These are phyloP conservation scores for Neoarthrinium moseri DNA, from an alignment of 2,329 filamentous ascomycete species.

Conservation along the genomic window DNA sequence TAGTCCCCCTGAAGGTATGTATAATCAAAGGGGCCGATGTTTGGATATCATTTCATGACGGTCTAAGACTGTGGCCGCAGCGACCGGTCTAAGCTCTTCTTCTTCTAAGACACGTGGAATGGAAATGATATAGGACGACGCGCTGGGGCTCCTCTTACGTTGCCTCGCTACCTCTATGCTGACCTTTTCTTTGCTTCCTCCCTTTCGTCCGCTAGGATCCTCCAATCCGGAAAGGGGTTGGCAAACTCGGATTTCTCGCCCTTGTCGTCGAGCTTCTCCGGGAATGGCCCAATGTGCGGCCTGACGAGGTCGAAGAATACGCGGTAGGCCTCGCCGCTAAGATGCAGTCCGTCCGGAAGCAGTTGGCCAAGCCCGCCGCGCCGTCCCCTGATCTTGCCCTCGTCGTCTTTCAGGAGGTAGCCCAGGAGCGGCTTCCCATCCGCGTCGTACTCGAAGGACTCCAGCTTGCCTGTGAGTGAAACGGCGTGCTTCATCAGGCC, in stretches of 20 bases:
- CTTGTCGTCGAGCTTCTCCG: constrained; percentile 28
- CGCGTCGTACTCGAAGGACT: constrained; percentile 41
- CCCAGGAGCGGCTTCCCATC: constrained; percentile 45
- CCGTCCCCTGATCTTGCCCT: constrained; percentile 32
- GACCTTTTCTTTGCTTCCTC: too few relatives aligned
- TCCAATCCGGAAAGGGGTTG: constrained; percentile 48
- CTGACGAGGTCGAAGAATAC: constrained; percentile 49
- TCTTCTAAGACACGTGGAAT: too few relatives aligned
- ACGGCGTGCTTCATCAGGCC: constrained; percentile 71
- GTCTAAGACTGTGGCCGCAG: too few relatives aligned
- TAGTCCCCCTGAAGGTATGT: too few relatives aligned
- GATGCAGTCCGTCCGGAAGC: constrained; percentile 58
- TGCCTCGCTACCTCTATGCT: too few relatives aligned
- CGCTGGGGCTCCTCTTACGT: too few relatives aligned
- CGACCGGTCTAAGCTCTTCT: too few relatives aligned
- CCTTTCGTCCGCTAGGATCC: constrained; percentile 1
- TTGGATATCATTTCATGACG: too few relatives aligned
- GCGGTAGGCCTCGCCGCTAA: constrained; percentile 52
- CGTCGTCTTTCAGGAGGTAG: too few relatives aligned
- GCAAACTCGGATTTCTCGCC: constrained; percentile 34
- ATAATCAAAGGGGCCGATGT: too few relatives aligned
- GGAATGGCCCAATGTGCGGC: constrained; percentile 44
- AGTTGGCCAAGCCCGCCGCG: constrained; percentile 50
- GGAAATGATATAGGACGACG: too few relatives aligned
- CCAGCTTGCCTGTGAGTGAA: constrained; percentile 55